Evolutionary conservation across 169 alveolate genomes (phyloP), one percentile per base, ranked within the genome.

Genomic region (Eimeria falciformis): DNA sequence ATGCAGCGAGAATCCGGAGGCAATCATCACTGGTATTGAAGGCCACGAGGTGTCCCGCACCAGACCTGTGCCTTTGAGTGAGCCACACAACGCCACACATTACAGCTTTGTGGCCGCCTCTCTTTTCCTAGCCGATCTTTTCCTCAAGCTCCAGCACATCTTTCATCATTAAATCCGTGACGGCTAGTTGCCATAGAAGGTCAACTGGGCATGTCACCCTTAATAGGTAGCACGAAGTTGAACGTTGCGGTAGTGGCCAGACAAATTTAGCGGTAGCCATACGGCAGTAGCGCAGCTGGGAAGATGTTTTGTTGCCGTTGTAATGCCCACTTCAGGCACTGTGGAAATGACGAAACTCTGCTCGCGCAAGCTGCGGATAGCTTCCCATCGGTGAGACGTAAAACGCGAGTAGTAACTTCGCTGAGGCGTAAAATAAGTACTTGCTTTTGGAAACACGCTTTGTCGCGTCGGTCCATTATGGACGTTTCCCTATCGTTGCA

Each of bases 341-440:
- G 95, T 96, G 33, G 96, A 95, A 58, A 86, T 96, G 96, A 95
- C 94, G 91, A 96, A 96, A 92, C 92, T 83, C 45, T 97, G 95
- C 53, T 71, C 94, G 11, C 85, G 91, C 55, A 87, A 83, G 68
- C 95, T 96, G 47, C 93, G 93, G 37, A 93, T 96, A 18, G 88
- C 47, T 37, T 79, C 88, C 33, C 88, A 79, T 50, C 58, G 65
- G 88, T 79, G n/a, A 47, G 88, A 11, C 27, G 88, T 17, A 53
- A 1, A n/a, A 33, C n/a, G n/a, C n/a, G n/a, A n/a, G n/a, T n/a
- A n/a, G n/a, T n/a, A n/a, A n/a, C n/a, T n/a, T n/a, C n/a, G n/a
- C n/a, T n/a, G n/a, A n/a, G n/a, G n/a, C n/a, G n/a, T n/a, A n/a
- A n/a, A 50, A 50, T 7, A 14, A 11, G 62, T 14, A 50, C n/a